Evolutionary conservation across 805 yeast species (phyloP).

Genomic region (Starmerella scarabaei): DNA sequence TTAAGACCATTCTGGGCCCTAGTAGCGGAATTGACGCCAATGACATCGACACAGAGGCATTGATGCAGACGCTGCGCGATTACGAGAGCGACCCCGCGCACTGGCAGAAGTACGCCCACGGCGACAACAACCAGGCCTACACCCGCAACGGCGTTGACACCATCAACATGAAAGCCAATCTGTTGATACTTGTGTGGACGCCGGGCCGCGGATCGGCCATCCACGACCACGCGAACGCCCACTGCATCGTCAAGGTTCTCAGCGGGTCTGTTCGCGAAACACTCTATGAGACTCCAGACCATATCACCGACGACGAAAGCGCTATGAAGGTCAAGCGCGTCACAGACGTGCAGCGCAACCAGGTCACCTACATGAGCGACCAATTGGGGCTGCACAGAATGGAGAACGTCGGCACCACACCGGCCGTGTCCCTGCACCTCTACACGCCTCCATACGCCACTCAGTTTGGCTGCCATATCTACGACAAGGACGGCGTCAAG

Average conservation of each 20-base stretch:
- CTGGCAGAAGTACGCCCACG: slow-evolving; percentile 47
- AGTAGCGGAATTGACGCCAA: slow-evolving; percentile 29
- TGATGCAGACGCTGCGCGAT: slow-evolving; percentile 35
- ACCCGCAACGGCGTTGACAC: slow-evolving; percentile 64
- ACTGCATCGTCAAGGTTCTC: slow-evolving; percentile 60
- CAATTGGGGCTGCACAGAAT: slow-evolving; percentile 54
- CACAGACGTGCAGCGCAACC: slow-evolving; percentile 25
- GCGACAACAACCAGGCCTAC: slow-evolving; percentile 40
- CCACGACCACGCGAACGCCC: slow-evolving; percentile 67
- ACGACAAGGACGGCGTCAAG: slow-evolving; percentile 37
- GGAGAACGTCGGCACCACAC: slow-evolving; percentile 35
- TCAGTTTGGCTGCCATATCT: slow-evolving; percentile 33
- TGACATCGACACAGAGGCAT: slow-evolving; percentile 39
- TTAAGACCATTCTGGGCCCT: slow-evolving; percentile 28
- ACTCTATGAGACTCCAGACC: slow-evolving; percentile 38
- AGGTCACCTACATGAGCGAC: slow-evolving; percentile 56
- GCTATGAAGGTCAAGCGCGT: slow-evolving; percentile 22
- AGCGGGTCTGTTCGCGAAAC: slow-evolving; percentile 47
- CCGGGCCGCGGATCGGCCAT: slow-evolving; percentile 52
- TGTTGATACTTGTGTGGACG: slow-evolving; percentile 56
- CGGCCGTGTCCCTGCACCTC: slow-evolving; percentile 53
- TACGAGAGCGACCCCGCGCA: slow-evolving; percentile 39
- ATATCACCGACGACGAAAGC: slow-evolving; percentile 5
- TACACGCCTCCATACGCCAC: slow-evolving; percentile 70
- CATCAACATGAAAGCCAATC: slow-evolving; percentile 57